Conservation (phyloP, 768 basidiomycete genomes). For the Multifurca ochricompacta region DNA sequence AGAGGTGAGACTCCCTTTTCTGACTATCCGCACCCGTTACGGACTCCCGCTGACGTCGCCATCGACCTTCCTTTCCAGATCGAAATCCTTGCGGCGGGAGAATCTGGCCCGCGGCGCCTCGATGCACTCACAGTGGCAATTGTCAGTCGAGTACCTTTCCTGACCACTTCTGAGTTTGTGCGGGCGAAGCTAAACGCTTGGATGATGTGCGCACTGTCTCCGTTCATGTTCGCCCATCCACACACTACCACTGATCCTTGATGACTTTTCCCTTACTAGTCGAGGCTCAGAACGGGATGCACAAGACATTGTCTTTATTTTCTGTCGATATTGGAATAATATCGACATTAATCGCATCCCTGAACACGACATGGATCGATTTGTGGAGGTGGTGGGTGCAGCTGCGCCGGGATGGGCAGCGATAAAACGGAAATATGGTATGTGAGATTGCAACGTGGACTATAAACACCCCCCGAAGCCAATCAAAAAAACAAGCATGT, state of each 20-base stretch:
- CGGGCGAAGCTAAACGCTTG: conserved; percentile 79
- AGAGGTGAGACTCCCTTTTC: conserved; percentile 46
- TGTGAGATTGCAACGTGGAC: conserved; percentile 29
- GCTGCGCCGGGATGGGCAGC: conserved; percentile 69
- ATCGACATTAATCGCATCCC: conserved; percentile 83
- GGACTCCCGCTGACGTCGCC: background rate
- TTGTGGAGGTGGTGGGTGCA: conserved; percentile 51
- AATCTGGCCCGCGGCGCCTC: conserved; percentile 69
- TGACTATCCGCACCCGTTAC: background rate
- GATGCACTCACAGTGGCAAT: conserved; percentile 60
- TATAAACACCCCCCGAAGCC: background rate
- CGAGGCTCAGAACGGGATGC: conserved; percentile 67
- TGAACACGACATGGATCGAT: conserved; percentile 78
- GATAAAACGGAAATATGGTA: conserved; percentile 66
- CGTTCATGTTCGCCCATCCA: background rate
- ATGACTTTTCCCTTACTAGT: conserved; percentile 31
- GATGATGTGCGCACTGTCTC: conserved; percentile 51
- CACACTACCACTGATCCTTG: conserved; percentile 12
- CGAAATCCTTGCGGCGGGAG: conserved; percentile 76
- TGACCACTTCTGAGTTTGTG: conserved; percentile 80
- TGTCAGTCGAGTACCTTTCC: conserved; percentile 66
- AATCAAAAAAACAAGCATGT: conserved; percentile 6
- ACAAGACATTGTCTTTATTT: conserved; percentile 63
- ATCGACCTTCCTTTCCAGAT: conserved; percentile 39
- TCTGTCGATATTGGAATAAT: conserved; percentile 71